Conservation (phyloP, 495 filamentous ascomycete species). For the Trichocladium antarcticum region DNA sequence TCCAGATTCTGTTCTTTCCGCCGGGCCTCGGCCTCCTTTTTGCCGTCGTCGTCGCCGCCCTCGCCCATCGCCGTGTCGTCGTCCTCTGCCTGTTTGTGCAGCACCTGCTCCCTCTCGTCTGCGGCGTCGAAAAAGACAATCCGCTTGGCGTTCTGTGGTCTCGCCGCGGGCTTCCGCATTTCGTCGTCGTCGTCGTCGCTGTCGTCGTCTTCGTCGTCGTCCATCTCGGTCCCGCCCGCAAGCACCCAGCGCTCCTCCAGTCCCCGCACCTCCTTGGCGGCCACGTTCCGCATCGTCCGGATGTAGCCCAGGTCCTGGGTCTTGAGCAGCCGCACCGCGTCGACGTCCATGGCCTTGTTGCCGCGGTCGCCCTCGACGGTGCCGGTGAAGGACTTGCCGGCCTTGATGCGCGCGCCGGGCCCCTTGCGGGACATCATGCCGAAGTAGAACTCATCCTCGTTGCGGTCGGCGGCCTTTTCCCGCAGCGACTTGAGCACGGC, state of each 20-base stretch:
- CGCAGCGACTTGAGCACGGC: conserved; percentile 63
- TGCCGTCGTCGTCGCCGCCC: conserved; percentile 23
- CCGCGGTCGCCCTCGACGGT: conserved; percentile 53
- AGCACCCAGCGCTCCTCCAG: conserved; percentile 37
- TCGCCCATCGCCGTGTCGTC: conserved; percentile 24
- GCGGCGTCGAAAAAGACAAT: conserved; percentile 35
- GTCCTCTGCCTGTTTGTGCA: conserved; percentile 36
- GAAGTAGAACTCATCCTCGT: conserved; percentile 95
- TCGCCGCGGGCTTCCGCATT: background rate
- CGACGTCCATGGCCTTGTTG: conserved; percentile 47
- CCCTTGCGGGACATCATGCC: conserved; percentile 63
- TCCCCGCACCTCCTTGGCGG: conserved; percentile 32
- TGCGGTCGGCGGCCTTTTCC: conserved; percentile 72
- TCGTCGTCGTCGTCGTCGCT: conserved; percentile 19
- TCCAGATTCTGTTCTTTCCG: conserved; percentile 38
- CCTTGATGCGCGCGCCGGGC: conserved; percentile 21
- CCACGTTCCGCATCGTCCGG: conserved; percentile 48
- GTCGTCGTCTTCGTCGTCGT: conserved; percentile 20
- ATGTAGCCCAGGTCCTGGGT: conserved; percentile 92
- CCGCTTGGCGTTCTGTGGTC: conserved; percentile 27
- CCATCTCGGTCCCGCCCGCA: conserved; percentile 23
- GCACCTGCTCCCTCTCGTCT: conserved; percentile 24
- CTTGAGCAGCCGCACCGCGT: conserved; percentile 79
- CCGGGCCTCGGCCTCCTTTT: conserved; percentile 38
- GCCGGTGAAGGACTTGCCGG: conserved; percentile 36